A percentile compares a stretch with the other conserved stretches of the same genome.
Evolutionary conservation across 2,329 filamentous ascomycete genomes (phyloP).

Genomic region (Beauveria sp.): DNA sequence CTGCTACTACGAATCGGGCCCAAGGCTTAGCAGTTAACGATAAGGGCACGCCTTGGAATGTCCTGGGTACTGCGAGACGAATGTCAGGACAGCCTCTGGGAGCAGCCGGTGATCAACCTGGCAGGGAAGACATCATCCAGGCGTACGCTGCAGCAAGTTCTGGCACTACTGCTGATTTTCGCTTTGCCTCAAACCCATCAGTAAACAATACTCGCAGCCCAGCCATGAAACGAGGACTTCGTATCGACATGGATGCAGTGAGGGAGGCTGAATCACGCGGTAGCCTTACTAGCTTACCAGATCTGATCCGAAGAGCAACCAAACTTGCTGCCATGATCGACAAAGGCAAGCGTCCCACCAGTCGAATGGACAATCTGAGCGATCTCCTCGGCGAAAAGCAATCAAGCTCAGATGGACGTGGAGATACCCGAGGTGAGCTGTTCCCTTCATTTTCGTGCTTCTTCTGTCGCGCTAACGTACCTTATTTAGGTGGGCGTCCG

Average conservation of each 20-base stretch:
- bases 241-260: conserved; percentile 75
- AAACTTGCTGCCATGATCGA: conserved; percentile 82
- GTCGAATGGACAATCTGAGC: conserved; percentile 46
- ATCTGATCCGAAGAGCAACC: conserved; percentile 84
- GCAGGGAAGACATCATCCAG: conserved; percentile 29
- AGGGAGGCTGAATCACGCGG: conserved; percentile 74
- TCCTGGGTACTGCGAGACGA: background rate
- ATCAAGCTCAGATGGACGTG: conserved; percentile 29
- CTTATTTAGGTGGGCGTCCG: conserved; percentile 34
- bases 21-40: conserved; percentile 10
- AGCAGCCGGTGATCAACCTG: background rate
- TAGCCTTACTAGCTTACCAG: conserved; percentile 84
- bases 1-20: background rate
- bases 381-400: conserved; percentile 42
- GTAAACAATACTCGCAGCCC: conserved; percentile 37
- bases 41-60: conserved; percentile 13
- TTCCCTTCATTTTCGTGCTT: background rate
- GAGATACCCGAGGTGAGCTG: conserved; percentile 32
- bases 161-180: conserved; percentile 30
- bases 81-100: conserved; percentile 7
- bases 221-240: conserved; percentile 58
- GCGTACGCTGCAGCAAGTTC: conserved; percentile 43
- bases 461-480: conserved; percentile 15
- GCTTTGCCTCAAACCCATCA: conserved; percentile 18
- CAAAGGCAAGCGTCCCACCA: conserved; percentile 60